Base-by-base conservation (phyloP, 208 protist species). In the Trypanosoma cruzi region DNA sequence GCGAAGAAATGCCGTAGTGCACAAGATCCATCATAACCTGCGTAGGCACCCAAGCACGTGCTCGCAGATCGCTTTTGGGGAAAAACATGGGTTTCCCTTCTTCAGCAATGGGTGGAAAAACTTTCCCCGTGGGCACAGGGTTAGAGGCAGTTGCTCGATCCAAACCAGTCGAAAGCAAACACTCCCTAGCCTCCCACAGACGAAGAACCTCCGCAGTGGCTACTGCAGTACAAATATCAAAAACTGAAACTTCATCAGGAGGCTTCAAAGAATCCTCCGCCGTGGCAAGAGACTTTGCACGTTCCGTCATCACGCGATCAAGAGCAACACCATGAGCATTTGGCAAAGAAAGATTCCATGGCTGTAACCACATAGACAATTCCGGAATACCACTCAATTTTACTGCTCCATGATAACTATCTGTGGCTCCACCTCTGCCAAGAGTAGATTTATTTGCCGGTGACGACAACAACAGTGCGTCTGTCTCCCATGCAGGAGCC, bases 221-320 rank as follows among this genome's bases (percentile, higher is more conserved):
- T 6, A 72, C 34, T 2, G 84, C 72, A 4, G 80, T 73, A 49
- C 87, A 93, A 36, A 93, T 82, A n/a, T 93, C 87, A 53, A 88
- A 64, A 16, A 73, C 31, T 14, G 65, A 70, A n/a, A 73, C 57
- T 8, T 73, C 18, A 77, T 40, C 61, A 69, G 22, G 24, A 18
- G 37, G 16, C 37, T 60, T 68, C 49, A 64, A 34, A 26, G 46
- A 26, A 3, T 58, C 53, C n/a, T 65, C 63, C 36, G 18, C 13
- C 20, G 16, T 16, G 26, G 13, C 46, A 5, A n/a, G 16, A 58
- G 48, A 6, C 46, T 54, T 54, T 0, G 60, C 52, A 42, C 73
- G 75, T 42, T 94, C 88, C 20, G 78, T 72, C 16, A 72, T 82
- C 3, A 82, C 83, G 22, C 85, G 80, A 28, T 94, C 88, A 28